Evolutionary conservation across 345 rosid genomes (phyloP), one percentile per base, ranked within the genome.

Genomic region (Erysimum cheiranthoides): DNA sequence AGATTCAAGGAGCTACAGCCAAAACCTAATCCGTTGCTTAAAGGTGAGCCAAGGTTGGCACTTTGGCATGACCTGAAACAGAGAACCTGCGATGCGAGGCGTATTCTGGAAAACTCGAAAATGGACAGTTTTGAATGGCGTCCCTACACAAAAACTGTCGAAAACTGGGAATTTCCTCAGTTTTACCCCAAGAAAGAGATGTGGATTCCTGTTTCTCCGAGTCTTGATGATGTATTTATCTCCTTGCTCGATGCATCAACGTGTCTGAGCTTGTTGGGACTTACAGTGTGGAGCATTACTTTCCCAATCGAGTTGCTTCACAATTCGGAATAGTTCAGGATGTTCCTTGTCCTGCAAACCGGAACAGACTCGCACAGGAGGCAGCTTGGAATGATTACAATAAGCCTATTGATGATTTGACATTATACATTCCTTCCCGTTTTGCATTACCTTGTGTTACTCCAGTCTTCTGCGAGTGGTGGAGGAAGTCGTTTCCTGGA

Each of bases 271-370:
- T 89, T 38, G 82, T 82, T 39, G 90, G 92, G 11, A 16, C 69
- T 2, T 66, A 52, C 1, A 70, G 71, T 60, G 58, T 78, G 52
- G 72, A 82, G 36, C 43, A 75, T 34, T 88, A 88, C 72, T 78
- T 70, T 9, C 96, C 90, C 0, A 79, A 88, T 71, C 77, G 89
- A n/a, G 87, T 88, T 4, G 81, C 83, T 6, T 70, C 78, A 86
- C 92, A 90, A 70, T 85, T 90, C 8, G 92, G 96, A 5, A 17
- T 86, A 58, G 83, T 83, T 79, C 91, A 85, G 14, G 87, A 84
- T 79, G 35, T 84, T 58, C 84, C 83, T 4, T 57, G 32, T 42
- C 30, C 10, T n/a, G 72, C 70, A 50, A 65, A 56, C 16, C 34
- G 50, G 28, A 67, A 42, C 34, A 53, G 40, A 8, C 50, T 65